Conservation (phyloP, 169 alveolate genomes). For the Fabrea salina region DNA sequence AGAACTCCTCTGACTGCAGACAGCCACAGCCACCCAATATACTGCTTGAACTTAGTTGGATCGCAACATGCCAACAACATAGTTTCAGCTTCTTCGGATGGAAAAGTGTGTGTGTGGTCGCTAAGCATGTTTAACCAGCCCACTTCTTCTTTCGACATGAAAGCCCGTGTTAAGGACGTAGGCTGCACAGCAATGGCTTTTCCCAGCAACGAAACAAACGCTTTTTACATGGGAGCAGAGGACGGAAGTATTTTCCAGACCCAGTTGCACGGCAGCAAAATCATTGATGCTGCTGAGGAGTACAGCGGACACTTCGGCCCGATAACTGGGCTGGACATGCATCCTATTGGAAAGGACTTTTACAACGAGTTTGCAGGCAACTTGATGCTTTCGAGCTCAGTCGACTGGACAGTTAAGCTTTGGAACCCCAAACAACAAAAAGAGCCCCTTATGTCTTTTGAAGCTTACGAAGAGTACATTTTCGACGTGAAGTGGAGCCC, state of each 20-base stretch:
- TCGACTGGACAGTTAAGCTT: conserved; percentile 63
- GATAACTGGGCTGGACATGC: conserved; percentile 48
- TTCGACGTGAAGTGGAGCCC: conserved; percentile 61
- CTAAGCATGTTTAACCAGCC: conserved; percentile 61
- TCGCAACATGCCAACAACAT: conserved; percentile 70
- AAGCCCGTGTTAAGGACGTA: conserved; percentile 39
- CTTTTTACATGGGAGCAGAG: conserved; percentile 71
- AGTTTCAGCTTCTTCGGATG: conserved; percentile 66
- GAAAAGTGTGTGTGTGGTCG: conserved; percentile 71
- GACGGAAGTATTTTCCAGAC: conserved; percentile 47
- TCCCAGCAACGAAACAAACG: conserved; percentile 69
- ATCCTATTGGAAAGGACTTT: conserved; percentile 44
- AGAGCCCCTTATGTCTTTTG: conserved; percentile 45
- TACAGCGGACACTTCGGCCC: conserved; percentile 63
- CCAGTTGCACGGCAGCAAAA: conserved; percentile 37
- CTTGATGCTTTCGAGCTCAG: conserved; percentile 50
- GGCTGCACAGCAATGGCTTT: conserved; percentile 59
- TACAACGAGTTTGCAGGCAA: conserved; percentile 41
- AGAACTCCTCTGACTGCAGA: conserved; percentile 61
- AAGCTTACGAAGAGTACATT: conserved; percentile 48
- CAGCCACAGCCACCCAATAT: conserved; percentile 60
- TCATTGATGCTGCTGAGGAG: conserved; percentile 18
- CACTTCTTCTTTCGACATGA: conserved; percentile 49
- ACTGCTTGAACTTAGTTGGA: conserved; percentile 63
- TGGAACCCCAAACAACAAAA: conserved; percentile 43